Percentiles rank a stretch among this genome's conserved stretches.
phyloP scores from a whole-genome alignment of 768 basidiomycete species.

The Russula virescens region DNA sequence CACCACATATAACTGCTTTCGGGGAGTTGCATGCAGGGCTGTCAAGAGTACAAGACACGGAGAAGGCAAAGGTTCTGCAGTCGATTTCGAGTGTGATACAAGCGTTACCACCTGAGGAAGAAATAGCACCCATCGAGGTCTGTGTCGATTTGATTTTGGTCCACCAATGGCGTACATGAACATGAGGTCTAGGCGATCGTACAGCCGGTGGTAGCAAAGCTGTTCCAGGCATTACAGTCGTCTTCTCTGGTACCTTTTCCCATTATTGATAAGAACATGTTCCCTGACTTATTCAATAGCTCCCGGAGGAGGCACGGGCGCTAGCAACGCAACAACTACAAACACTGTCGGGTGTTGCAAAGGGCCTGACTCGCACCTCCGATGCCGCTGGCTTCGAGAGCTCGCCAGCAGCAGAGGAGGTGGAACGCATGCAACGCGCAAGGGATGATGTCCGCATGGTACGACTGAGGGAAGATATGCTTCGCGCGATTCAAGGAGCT shows the following conservation, averaged over 20 bases:
- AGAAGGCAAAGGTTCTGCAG: slow-evolving; percentile 86
- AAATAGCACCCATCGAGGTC: slow-evolving; percentile 72
- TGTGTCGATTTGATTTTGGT: slow-evolving; percentile 16
- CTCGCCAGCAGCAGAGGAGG: slow-evolving; percentile 46
- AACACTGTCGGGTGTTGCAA: slow-evolving; percentile 78
- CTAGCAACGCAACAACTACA: slow-evolving; percentile 69
- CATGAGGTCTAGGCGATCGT: slow-evolving; percentile 54
- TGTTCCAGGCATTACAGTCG: slow-evolving; percentile 55
- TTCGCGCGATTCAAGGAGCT: slow-evolving; percentile 50
- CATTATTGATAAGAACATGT: background rate
- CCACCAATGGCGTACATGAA: background rate
- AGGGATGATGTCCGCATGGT: slow-evolving; percentile 59
- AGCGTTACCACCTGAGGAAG: slow-evolving; percentile 74
- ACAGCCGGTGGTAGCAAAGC: slow-evolving; percentile 62
- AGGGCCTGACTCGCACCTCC: slow-evolving; percentile 73
- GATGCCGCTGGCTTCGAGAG: slow-evolving; percentile 62
- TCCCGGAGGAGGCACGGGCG: slow-evolving; percentile 65
- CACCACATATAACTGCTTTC: slow-evolving; percentile 80
- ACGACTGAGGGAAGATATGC: slow-evolving; percentile 61
- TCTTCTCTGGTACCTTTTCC: slow-evolving; percentile 43
- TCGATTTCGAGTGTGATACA: slow-evolving; percentile 92
- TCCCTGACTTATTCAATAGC: slow-evolving; percentile 35
- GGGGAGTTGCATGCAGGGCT: slow-evolving; percentile 76
- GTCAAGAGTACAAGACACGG: slow-evolving; percentile 72
- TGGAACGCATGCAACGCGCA: slow-evolving; percentile 51